Evolutionary conservation across 1,284 basidiomycete species (phyloP), one percentile per base, ranked within the genome.

Genomic region (Moesziomyces globuligerus): DNA sequence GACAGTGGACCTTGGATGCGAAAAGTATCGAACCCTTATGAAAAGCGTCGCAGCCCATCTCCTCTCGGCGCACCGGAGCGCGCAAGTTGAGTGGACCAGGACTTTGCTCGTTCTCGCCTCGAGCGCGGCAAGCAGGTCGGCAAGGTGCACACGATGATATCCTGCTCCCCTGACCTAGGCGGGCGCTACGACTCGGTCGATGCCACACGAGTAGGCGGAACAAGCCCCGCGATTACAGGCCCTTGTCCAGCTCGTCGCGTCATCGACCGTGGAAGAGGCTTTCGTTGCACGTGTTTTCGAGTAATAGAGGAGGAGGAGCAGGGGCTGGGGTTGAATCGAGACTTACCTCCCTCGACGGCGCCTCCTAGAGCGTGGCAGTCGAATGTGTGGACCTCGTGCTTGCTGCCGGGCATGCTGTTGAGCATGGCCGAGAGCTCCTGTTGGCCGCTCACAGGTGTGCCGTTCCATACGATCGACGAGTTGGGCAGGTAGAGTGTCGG

Each of bases 401-500:
- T 77, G 24, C 76, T 72, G 0, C 75, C 76, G 2, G 79, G 79
- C 76, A 80, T 78, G 23, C 64, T 66, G 21, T 74, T 76, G 17
- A 81, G 55, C 60, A 80, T 64, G 20, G 74, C 72, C 10, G 57
- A 66, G 26, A 78, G 56, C 37, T 78, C 72, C 21, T 60, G 59
- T 15, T 69, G 60, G 3, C 79, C 79, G 44, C 76, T 78, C n/a
- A 81, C 74, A 17, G 79, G 79, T 25, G 76, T 79, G 13, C 79
- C 79, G 26, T 81, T 81, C 79, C 79, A 81, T 2, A 79, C 75
- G 52, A 81, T 74, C n/a, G 76, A 72, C 8, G 79, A 78, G 13
- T 52, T 74, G 21, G 76, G 66, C 8, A 78, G 48, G 52, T 81
- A 81, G 13, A 81, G 67, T 0, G 78, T 79, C 0, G 79, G 79